These are phyloP conservation scores for Oryza longistaminata DNA, from an alignment of 176 grass and related monocot genomes.

Conservation along the genomic window DNA sequence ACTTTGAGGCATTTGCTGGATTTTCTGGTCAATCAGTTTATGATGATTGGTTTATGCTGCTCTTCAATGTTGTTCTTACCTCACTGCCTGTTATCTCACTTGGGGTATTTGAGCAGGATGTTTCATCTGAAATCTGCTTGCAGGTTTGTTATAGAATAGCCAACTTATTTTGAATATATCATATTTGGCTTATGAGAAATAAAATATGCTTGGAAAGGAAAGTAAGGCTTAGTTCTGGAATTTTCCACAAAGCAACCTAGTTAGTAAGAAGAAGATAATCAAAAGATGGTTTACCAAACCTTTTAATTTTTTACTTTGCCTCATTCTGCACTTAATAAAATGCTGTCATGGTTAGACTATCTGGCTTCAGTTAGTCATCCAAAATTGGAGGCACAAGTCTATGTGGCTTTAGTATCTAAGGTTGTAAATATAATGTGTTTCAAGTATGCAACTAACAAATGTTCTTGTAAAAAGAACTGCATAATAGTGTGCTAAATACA, in stretches of 20 bases:
- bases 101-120: slow-evolving; percentile 99
- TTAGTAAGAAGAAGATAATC: not conserved
- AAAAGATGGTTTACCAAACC: not conserved
- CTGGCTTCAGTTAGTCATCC: slow-evolving; percentile 24
- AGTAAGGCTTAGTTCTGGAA: slow-evolving; percentile 3
- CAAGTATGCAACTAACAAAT: not conserved
- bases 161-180: slow-evolving; percentile 20
- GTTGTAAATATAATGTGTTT: not conserved
- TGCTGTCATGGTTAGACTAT: not conserved
- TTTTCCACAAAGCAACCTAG: not conserved
- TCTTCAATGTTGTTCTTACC: slow-evolving; percentile 97
- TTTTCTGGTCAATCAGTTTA: slow-evolving; percentile 99
- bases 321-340: slow-evolving; percentile 18
- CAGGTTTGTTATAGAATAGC: slow-evolving; percentile 59
- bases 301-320: slow-evolving; percentile 13
- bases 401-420: not conserved
- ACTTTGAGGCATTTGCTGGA: slow-evolving; percentile 92
- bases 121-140: slow-evolving; percentile 95
- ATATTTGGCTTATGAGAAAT: slow-evolving; percentile 22
- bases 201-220: slow-evolving; percentile 18
- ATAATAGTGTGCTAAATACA: not conserved
- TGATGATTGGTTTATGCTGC: slow-evolving; percentile 99
- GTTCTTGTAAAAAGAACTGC: not conserved
- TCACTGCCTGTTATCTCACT: slow-evolving; percentile 97
- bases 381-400: slow-evolving; percentile 22